A percentile compares a stretch with the other conserved stretches of the same genome.
Conservation (phyloP, 169 alveolate species). For the Perkinsus marinus region DNA sequence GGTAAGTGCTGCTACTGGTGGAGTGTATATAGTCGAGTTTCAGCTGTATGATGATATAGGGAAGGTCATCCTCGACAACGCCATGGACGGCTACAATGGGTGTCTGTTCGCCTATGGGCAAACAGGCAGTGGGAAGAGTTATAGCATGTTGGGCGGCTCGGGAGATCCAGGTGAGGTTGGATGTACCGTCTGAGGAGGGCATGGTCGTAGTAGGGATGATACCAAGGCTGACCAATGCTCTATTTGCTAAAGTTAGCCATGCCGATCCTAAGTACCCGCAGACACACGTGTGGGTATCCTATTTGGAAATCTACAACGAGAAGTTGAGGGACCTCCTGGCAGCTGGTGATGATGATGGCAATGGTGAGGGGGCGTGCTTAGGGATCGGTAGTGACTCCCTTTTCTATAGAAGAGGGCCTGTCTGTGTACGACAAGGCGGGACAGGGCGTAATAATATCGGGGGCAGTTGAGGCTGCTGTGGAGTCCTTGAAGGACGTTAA, state of each 20-base stretch:
- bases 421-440: neutral
- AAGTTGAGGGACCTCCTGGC: slow-evolving; percentile 65
- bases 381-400: neutral
- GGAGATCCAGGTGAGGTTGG: neutral
- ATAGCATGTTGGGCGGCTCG: slow-evolving; percentile 8
- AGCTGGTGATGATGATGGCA: neutral
- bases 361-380: neutral
- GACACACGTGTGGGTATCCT: slow-evolving; percentile 54
- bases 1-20: neutral
- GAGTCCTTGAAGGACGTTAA: neutral
- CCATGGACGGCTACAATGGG: slow-evolving; percentile 17
- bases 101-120: slow-evolving; percentile 20
- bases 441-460: neutral
- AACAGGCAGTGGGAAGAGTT: slow-evolving; percentile 20
- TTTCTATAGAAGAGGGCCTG: neutral
- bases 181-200: neutral
- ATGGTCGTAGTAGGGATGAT: neutral
- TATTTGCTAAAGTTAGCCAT: neutral
- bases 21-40: neutral
- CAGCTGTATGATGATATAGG: neutral
- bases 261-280: slow-evolving; percentile 5
- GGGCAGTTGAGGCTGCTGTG: neutral
- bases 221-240: neutral
- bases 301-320: slow-evolving; percentile 71
- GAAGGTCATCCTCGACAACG: neutral